phyloP scores from a whole-genome alignment of 257 asterid genomes.

The Solanum chmielewskii region DNA sequence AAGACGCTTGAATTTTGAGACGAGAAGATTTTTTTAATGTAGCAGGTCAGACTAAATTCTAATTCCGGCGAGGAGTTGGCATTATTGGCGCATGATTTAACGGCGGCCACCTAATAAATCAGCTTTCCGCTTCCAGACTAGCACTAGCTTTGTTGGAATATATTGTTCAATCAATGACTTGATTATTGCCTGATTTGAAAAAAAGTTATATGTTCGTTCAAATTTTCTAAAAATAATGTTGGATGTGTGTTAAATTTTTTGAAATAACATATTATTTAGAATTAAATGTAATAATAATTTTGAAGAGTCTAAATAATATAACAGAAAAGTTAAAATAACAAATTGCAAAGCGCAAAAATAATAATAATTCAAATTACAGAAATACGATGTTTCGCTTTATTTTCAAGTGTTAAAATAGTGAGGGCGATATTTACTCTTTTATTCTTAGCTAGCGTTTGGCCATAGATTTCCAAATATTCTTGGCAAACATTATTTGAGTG shows the following conservation, averaged over 20 bases:
- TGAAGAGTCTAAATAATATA: neutral
- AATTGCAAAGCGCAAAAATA: neutral
- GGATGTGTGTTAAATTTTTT: neutral
- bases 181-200: neutral
- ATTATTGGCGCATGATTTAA: neutral
- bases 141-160: neutral
- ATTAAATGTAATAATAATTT: neutral
- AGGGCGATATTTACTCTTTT: neutral
- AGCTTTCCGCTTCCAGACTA: neutral
- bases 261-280: accelerated
- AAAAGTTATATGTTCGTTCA: neutral
- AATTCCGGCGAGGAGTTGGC: neutral
- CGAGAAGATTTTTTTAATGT: neutral
- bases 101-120: neutral
- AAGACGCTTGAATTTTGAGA: neutral
- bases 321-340: neutral
- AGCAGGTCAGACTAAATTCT: neutral
- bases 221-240: neutral
- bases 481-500: too few relatives aligned
- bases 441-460: neutral
- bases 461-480: too few relatives aligned
- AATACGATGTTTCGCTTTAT: neutral
- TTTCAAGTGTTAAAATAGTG: neutral
- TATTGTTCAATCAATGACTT: neutral
- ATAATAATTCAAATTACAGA: neutral